Conservation (phyloP, 2,329 filamentous ascomycete genomes). For the Diaporthe ampelina region DNA sequence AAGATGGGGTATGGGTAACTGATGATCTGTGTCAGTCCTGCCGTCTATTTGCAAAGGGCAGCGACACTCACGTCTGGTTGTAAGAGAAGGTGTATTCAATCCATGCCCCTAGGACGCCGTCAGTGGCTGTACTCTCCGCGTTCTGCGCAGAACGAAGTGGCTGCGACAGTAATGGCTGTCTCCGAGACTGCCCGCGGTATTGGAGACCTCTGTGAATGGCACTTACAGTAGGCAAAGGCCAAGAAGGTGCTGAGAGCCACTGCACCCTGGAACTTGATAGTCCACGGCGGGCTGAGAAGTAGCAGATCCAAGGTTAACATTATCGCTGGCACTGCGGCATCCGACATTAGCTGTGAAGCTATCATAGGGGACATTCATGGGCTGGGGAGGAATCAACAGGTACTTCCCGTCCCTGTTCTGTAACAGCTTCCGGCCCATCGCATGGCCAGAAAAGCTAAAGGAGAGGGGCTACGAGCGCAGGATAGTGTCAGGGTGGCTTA, state of each 20-base stretch:
- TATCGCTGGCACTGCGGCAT: conserved; percentile 65
- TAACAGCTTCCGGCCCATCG: neutral
- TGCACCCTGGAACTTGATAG: conserved; percentile 71
- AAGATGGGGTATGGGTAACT: conserved; percentile 93
- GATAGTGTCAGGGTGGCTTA: neutral
- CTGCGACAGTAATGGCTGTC: neutral
- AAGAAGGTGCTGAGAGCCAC: conserved; percentile 70
- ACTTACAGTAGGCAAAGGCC: conserved; percentile 74
- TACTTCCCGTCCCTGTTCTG: neutral
- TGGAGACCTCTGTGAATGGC: neutral
- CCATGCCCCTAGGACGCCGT: conserved; percentile 66
- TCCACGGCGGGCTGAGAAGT: conserved; percentile 81
- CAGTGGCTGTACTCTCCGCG: neutral
- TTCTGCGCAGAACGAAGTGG: neutral
- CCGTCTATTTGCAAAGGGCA: neutral
- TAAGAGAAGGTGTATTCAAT: conserved; percentile 78
- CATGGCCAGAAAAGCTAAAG: conserved; percentile 16
- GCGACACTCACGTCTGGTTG: conserved; percentile 71
- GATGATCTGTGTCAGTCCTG: conserved; percentile 35
- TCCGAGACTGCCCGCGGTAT: neutral
- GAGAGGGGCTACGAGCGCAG: neutral
- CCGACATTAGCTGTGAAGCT: conserved; percentile 69
- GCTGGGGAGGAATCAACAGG: neutral
- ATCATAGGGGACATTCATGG: neutral
- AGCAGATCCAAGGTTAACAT: conserved; percentile 76